Percentiles rank a stretch among this genome's conserved stretches.
These are phyloP conservation scores for Didymellaceae sp. DNA, from an alignment of 2,329 filamentous ascomycete species.

Conservation along the genomic window DNA sequence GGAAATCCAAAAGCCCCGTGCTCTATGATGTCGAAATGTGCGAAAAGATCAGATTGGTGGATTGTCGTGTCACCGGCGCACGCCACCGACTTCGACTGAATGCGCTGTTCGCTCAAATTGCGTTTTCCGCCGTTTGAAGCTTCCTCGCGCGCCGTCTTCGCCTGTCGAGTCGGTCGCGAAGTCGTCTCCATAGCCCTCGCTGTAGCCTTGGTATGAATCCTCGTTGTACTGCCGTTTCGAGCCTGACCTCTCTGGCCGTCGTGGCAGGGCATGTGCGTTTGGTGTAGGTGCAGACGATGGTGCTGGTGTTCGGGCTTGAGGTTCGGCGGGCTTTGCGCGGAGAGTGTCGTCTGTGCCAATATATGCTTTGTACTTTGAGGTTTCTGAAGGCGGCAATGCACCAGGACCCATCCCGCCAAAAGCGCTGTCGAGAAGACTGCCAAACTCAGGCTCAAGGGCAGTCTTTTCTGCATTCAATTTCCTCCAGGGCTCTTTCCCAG, in stretches of 20 bases:
- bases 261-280: slow-evolving; percentile 47
- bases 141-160: slow-evolving; percentile 62
- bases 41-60: slow-evolving; percentile 7
- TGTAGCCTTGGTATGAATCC: slow-evolving; percentile 75
- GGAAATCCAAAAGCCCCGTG: slow-evolving; percentile 11
- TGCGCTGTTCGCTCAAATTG: slow-evolving; percentile 45
- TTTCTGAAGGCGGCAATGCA: slow-evolving; percentile 50
- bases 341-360: slow-evolving; percentile 54
- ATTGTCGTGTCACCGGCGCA: slow-evolving; percentile 37
- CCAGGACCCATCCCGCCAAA: slow-evolving; percentile 52
- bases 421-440: slow-evolving; percentile 49
- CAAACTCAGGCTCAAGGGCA: slow-evolving; percentile 30
- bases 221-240: slow-evolving; percentile 82
- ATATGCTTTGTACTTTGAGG: slow-evolving; percentile 51
- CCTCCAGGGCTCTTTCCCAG: slow-evolving; percentile 50
- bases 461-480: slow-evolving; percentile 39
- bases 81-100: slow-evolving; percentile 45
- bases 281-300: slow-evolving; percentile 37
- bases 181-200: slow-evolving; percentile 73
- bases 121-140: slow-evolving; percentile 44
- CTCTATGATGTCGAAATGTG: slow-evolving; percentile 17
- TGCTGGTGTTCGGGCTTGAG: slow-evolving; percentile 27
- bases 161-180: slow-evolving; percentile 72
- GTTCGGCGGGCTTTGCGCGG: slow-evolving; percentile 38
- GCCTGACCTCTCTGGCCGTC: slow-evolving; percentile 67